These are phyloP conservation scores for Rhynchospora breviuscula DNA, from an alignment of 176 grass and related monocot species.

Conservation along the genomic window DNA sequence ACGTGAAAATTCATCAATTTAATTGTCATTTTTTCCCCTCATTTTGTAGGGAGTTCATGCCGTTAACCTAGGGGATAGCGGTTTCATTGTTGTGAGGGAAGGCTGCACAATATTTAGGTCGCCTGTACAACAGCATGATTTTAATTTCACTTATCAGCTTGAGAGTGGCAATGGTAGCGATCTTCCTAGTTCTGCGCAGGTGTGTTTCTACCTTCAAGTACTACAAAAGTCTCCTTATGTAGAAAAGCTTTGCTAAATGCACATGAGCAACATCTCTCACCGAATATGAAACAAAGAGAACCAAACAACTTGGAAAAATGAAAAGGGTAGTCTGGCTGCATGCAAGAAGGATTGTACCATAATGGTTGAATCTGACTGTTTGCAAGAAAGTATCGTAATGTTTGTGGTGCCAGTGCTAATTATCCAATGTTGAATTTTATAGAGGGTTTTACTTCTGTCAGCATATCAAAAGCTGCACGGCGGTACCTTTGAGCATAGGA, in stretches of 20 bases:
- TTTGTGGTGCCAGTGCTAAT: neutral
- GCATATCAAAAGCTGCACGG: neutral
- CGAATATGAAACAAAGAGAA: neutral
- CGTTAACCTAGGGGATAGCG: slow-evolving; percentile 92
- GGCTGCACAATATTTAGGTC: slow-evolving; percentile 79
- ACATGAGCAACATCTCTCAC: neutral
- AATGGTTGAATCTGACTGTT: neutral
- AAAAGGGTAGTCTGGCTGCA: neutral
- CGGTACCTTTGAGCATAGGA: neutral
- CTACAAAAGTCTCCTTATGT: neutral
- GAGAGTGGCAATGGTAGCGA: slow-evolving; percentile 92
- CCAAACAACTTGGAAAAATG: neutral
- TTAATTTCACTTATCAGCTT: slow-evolving; percentile 99
- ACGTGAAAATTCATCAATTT: neutral
- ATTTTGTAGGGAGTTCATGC: slow-evolving; percentile 64
- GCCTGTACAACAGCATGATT: slow-evolving; percentile 94
- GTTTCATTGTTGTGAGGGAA: slow-evolving; percentile 85
- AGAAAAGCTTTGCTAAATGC: neutral
- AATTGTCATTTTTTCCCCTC: slow-evolving; percentile 4
- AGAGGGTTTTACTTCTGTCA: neutral
- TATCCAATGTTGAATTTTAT: no score
- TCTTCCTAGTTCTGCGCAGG: slow-evolving; percentile 92
- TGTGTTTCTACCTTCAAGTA: slow-evolving; percentile 28
- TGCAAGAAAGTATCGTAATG: neutral
- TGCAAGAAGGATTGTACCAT: neutral